Evolutionary conservation across 208 protist species (phyloP).

Genomic region (Naegleria gruberi): DNA sequence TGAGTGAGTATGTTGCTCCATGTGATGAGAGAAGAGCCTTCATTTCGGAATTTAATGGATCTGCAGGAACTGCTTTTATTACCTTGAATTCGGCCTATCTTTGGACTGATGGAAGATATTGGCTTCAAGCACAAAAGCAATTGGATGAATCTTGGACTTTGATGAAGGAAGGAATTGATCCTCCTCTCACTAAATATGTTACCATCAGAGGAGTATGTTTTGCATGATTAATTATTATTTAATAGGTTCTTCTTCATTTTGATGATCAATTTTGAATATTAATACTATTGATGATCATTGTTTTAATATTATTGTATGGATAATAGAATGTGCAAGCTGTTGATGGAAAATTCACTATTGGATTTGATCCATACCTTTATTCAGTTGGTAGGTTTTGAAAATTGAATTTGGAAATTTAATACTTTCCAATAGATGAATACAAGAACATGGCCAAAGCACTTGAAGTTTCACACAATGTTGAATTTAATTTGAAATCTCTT

Average conservation of each 20-base stretch:
- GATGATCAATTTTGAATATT: too few species aligned
- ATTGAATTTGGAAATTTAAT: constrained; percentile 45
- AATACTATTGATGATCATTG: too few species aligned
- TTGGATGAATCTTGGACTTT: constrained; percentile 62
- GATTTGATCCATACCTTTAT: constrained; percentile 49
- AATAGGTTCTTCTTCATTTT: background rate
- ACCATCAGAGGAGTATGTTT: background rate
- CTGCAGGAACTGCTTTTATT: constrained; percentile 61
- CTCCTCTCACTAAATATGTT: constrained; percentile 19
- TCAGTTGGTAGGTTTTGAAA: constrained; percentile 58
- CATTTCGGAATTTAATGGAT: constrained; percentile 87
- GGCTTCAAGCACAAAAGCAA: constrained; percentile 70
- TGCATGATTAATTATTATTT: background rate
- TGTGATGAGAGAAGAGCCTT: constrained; percentile 75
- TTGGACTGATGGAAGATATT: constrained; percentile 96
- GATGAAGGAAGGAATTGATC: constrained; percentile 56
- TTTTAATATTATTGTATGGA: too few species aligned
- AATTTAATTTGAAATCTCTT: background rate
- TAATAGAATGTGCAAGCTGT: background rate
- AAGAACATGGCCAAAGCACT: background rate
- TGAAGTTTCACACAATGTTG: background rate
- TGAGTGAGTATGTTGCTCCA: constrained; percentile 76
- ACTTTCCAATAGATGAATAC: constrained; percentile 33
- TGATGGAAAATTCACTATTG: background rate
- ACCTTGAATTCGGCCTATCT: constrained; percentile 60